A percentile compares a stretch with the other conserved stretches of the same genome.
Evolutionary conservation across 495 filamentous ascomycete genomes (phyloP).

Genomic region (Aspergillus haitiensis): DNA sequence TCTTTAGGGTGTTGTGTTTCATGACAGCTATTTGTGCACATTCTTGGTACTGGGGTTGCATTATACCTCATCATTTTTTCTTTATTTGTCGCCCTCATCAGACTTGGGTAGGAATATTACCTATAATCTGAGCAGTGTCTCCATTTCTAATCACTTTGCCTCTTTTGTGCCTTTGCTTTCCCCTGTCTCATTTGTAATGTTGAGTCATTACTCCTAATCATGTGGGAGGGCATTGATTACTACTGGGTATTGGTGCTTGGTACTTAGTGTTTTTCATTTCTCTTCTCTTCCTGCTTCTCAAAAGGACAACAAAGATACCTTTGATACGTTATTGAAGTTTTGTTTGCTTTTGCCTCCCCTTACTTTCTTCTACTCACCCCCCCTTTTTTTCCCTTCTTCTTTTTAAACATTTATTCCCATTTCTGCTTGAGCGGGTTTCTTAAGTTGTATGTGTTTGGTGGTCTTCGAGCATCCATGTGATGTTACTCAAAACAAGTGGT

Average conservation of each 20-base stretch:
- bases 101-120: conserved; percentile 3
- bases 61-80: conserved; percentile 19
- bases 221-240: conserved; percentile 18
- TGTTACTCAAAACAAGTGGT: conserved; percentile 20
- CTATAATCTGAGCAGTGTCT: conserved; percentile 12
- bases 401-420: not conserved
- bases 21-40: conserved; percentile 17
- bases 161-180: conserved; percentile 12
- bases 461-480: conserved; percentile 16
- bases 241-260: not conserved
- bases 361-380: conserved; percentile 7
- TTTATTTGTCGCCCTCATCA: conserved; percentile 9
- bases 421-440: conserved; percentile 22
- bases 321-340: conserved; percentile 30
- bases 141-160: conserved; percentile 16
- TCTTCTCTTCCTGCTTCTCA: conserved; percentile 29
- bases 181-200: conserved; percentile 3
- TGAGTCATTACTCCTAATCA: conserved; percentile 12
- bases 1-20: conserved; percentile 5
- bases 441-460: conserved; percentile 20
- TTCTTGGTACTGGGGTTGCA: conserved; percentile 24
- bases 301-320: conserved; percentile 45
- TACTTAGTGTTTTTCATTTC: conserved; percentile 25
- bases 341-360: conserved; percentile 22
- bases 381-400: conserved; percentile 12